These are phyloP conservation scores for Santalum album DNA, from an alignment of 164 flowering plant species.

Conservation along the genomic window DNA sequence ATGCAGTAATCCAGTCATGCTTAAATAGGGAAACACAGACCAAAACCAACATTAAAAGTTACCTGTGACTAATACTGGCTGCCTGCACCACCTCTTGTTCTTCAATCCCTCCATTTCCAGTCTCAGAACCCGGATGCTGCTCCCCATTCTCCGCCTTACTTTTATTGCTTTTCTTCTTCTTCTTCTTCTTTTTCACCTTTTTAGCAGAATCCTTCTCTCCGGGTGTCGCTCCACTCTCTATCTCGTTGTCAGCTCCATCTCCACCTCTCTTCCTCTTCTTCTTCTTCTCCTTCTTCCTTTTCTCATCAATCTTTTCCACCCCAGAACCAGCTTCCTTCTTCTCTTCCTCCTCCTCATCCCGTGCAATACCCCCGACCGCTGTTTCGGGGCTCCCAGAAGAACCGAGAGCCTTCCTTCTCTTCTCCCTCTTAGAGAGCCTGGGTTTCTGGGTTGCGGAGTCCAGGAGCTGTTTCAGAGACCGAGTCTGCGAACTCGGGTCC, in stretches of 20 bases:
- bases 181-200: conserved; percentile 15
- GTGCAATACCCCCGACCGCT: not conserved
- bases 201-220: conserved; percentile 1
- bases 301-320: not conserved
- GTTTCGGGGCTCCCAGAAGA: not conserved
- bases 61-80: conserved; percentile 23
- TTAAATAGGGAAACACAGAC: no score
- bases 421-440: conserved; percentile 64
- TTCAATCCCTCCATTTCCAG: conserved; percentile 10
- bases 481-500: conserved; percentile 10
- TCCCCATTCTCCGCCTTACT: conserved; percentile 13
- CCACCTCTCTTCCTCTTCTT: conserved; percentile 24
- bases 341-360: conserved; percentile 4
- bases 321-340: conserved; percentile 1
- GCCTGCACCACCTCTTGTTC: conserved; percentile 14
- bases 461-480: conserved; percentile 35
- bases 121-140: conserved; percentile 11
- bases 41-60: not conserved
- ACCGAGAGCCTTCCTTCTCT: conserved; percentile 31
- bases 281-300: conserved; percentile 22
- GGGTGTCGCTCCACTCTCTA: conserved; percentile 4
- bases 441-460: conserved; percentile 36
- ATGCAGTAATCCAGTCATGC: no score
- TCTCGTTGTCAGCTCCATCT: conserved; percentile 2
- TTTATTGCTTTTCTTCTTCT: conserved; percentile 10